phyloP scores from a whole-genome alignment of 108 stramenopile genomes.

The Bacterosira constricta region DNA sequence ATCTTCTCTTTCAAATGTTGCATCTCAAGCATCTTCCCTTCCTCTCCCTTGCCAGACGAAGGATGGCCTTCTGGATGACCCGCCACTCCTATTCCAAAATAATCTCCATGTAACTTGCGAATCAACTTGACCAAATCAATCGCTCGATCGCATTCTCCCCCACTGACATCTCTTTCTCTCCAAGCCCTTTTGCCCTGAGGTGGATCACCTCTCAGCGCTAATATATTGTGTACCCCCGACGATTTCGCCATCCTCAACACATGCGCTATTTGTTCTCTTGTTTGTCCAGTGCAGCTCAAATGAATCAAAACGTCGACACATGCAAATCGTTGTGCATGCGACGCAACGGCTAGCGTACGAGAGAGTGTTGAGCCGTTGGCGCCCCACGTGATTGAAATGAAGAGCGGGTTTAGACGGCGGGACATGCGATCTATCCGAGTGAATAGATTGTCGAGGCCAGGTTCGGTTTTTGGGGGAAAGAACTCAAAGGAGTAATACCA shows the following conservation, averaged over 20 bases:
- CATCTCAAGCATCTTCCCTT: conserved; percentile 61
- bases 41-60: conserved; percentile 57
- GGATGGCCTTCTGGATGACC: conserved; percentile 97
- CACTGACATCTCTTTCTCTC: conserved; percentile 65
- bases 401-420: conserved; percentile 86
- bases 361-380: conserved; percentile 80
- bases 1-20: conserved; percentile 91
- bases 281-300: conserved; percentile 90
- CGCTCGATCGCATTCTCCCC: conserved; percentile 81
- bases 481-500: conserved; percentile 95
- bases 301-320: conserved; percentile 93
- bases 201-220: conserved; percentile 96
- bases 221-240: conserved; percentile 85
- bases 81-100: conserved; percentile 94
- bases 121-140: conserved; percentile 93
- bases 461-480: conserved; percentile 95
- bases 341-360: conserved; percentile 80
- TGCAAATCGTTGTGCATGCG: conserved; percentile 85
- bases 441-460: conserved; percentile 91
- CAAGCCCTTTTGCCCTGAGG: conserved; percentile 84
- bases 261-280: conserved; percentile 48
- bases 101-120: conserved; percentile 87
- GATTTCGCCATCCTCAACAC: conserved; percentile 64
- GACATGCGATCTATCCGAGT: conserved; percentile 96
- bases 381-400: conserved; percentile 95